Percentiles rank a stretch among this genome's conserved stretches.
These are phyloP conservation scores for Cercospora berteroae DNA, from an alignment of 2,329 filamentous ascomycete species.

Conservation along the genomic window DNA sequence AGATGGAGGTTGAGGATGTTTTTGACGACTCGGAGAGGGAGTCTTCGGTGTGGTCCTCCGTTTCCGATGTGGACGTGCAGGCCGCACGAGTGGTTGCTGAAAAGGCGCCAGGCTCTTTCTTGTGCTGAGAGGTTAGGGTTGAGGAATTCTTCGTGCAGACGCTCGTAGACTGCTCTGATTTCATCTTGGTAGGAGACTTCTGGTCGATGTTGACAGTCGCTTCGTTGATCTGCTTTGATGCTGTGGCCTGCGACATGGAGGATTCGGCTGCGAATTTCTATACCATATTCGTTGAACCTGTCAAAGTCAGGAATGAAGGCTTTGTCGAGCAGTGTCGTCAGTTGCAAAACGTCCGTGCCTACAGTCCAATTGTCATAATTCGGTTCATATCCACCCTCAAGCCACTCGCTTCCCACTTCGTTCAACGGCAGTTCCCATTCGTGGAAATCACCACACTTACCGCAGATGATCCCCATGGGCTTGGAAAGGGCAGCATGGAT, in stretches of 20 bases:
- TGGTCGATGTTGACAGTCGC: constrained; percentile 9
- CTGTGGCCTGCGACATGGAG: background rate
- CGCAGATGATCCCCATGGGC: constrained; percentile 5
- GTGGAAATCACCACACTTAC: background rate
- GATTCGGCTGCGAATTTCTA: constrained; percentile 22
- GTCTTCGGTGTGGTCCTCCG: constrained; percentile 20
- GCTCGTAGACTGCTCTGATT: constrained; percentile 18
- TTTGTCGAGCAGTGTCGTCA: background rate
- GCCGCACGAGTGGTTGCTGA: constrained; percentile 28
- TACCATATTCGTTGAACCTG: background rate
- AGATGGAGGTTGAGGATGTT: constrained; percentile 32
- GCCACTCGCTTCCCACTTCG: background rate
- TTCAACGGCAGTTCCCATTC: constrained; percentile 6
- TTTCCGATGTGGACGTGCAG: constrained; percentile 38
- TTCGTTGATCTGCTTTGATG: background rate
- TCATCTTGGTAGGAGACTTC: constrained; percentile 18
- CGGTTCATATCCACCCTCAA: background rate
- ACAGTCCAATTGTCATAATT: constrained; percentile 3
- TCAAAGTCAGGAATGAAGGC: background rate
- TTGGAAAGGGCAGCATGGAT: constrained; percentile 7
- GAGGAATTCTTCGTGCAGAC: constrained; percentile 18
- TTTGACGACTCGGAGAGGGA: constrained; percentile 29
- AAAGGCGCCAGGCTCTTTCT: constrained; percentile 20
- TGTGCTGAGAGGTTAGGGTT: background rate
- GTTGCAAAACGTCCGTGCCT: background rate